Percentiles rank a stretch among this genome's conserved stretches.
These are phyloP conservation scores for Cucurbita moschata DNA, from an alignment of 306 rosid species.

Conservation along the genomic window DNA sequence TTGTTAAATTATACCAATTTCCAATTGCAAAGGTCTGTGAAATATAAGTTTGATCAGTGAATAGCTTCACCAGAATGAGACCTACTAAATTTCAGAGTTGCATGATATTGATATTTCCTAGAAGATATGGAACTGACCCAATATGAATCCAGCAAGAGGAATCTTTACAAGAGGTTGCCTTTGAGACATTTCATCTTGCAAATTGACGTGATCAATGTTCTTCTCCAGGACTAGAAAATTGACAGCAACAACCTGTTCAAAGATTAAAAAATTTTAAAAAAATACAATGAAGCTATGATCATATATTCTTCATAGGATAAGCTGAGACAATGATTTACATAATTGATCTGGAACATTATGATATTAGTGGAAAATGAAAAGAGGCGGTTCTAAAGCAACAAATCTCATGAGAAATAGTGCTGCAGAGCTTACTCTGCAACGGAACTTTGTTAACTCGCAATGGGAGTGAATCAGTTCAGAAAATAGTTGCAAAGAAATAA, in stretches of 20 bases:
- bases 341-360: background rate
- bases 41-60: background rate
- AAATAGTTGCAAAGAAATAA: background rate
- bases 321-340: background rate
- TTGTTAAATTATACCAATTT: background rate
- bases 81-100: background rate
- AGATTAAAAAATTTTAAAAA: background rate
- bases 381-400: background rate
- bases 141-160: constrained; percentile 66
- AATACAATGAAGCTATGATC: background rate
- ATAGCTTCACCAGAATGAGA: background rate
- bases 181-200: constrained; percentile 12
- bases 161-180: constrained; percentile 34
- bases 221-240: constrained; percentile 46
- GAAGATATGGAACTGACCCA: constrained; percentile 38
- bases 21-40: background rate
- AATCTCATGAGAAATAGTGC: background rate
- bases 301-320: background rate
- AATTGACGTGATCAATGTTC: constrained; percentile 12
- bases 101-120: background rate
- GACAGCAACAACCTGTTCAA: constrained; percentile 55
- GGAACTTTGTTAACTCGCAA: constrained; percentile 2
- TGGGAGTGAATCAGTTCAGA: background rate
- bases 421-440: constrained; percentile 1
- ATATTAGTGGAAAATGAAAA: background rate